Evolutionary conservation across 1,139 yeast species (phyloP).

Genomic region (Magnusiomyces suaveolens): DNA sequence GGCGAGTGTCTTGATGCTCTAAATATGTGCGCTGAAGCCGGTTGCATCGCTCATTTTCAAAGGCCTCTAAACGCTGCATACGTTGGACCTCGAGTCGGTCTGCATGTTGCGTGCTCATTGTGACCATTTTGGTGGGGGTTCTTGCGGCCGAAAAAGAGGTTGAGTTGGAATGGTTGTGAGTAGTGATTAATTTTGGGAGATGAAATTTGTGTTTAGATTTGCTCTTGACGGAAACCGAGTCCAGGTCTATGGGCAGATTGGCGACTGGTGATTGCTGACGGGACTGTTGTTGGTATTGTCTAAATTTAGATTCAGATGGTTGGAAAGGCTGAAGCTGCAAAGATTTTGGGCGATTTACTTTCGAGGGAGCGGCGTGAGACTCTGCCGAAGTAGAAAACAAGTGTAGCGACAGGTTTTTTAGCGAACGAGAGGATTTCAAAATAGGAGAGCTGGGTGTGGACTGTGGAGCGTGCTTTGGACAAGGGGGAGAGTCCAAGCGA

Average conservation of each 20-base stretch:
- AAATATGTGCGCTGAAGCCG: not conserved
- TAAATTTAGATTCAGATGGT: not conserved
- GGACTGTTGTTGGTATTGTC: not conserved
- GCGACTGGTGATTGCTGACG: not conserved
- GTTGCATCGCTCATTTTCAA: not conserved
- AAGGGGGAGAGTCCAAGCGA: not conserved
- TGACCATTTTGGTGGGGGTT: not conserved
- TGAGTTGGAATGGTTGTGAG: not conserved
- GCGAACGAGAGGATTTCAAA: not conserved
- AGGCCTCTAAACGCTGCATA: not conserved
- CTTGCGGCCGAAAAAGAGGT: not conserved
- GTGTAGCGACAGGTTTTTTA: no score
- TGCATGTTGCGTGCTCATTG: not conserved
- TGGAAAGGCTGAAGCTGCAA: not conserved
- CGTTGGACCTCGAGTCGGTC: not conserved
- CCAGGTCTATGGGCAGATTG: not conserved
- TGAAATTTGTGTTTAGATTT: not conserved
- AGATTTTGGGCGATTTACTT: not conserved
- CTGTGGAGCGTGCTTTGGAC: not conserved
- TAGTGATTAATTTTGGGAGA: not conserved
- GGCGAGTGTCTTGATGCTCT: not conserved
- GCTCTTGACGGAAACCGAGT: not conserved
- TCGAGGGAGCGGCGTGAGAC: not conserved
- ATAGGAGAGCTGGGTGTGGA: not conserved
- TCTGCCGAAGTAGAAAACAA: not conserved